Evolutionary conservation across 2,329 filamentous ascomycete genomes (phyloP).

Genomic region (Nigrograna mackinnonii): DNA sequence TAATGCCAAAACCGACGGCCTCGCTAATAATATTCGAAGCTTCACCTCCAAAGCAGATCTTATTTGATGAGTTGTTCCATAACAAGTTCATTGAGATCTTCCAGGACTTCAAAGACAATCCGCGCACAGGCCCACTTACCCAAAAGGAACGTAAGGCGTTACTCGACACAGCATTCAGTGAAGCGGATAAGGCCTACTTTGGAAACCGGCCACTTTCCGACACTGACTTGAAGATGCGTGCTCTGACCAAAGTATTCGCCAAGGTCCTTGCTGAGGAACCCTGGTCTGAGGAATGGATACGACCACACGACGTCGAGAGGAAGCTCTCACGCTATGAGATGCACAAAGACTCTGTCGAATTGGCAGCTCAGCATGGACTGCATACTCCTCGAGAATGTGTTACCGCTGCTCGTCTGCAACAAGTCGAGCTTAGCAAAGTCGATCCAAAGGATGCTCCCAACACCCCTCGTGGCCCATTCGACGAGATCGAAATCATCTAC

Average conservation of each 20-base stretch:
- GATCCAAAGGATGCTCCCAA: conserved; percentile 14
- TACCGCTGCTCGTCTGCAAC: conserved; percentile 31
- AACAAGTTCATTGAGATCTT: conserved; percentile 38
- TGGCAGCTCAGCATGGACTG: conserved; percentile 32
- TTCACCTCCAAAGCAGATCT: neutral
- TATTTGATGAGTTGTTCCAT: conserved; percentile 40
- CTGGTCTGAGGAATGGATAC: conserved; percentile 42
- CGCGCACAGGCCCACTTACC: conserved; percentile 28
- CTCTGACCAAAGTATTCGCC: conserved; percentile 41
- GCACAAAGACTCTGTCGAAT: conserved; percentile 35
- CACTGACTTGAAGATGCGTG: conserved; percentile 37
- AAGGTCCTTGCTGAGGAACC: conserved; percentile 42
- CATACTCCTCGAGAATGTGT: conserved; percentile 35
- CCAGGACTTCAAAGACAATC: conserved; percentile 32
- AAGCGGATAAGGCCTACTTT: conserved; percentile 34
- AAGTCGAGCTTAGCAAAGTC: conserved; percentile 17
- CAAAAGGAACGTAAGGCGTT: conserved; percentile 36
- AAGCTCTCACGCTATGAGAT: conserved; percentile 43
- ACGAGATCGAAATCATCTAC: conserved; percentile 43
- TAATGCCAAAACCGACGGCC: too few relatives aligned
- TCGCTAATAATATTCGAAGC: too few relatives aligned
- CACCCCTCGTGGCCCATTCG: conserved; percentile 33
- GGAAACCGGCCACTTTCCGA: conserved; percentile 29
- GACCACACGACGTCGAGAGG: conserved; percentile 39
- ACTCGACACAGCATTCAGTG: conserved; percentile 32